Evolutionary conservation across 495 filamentous ascomycete species (phyloP), one percentile per base, ranked within the genome.

Genomic region (Penicillium silybi): DNA sequence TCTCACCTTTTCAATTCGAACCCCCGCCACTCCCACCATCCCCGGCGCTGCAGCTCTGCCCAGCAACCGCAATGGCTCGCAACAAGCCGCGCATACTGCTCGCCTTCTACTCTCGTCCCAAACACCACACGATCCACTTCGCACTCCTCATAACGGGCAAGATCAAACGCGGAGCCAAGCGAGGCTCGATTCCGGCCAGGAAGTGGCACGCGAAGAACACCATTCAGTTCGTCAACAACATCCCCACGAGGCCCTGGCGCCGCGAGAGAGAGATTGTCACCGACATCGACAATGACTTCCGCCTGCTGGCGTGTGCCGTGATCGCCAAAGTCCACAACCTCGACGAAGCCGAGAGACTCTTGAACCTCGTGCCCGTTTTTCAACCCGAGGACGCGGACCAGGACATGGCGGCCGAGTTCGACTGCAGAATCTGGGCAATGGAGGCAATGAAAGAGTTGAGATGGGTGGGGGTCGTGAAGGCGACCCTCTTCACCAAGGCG

Each of bases 81-180:
- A 56, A 62, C 46, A 58, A 58, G 44, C 50, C 44, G 13, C 50
- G 49, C 13, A 8, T 58, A 6, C 44, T 53, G 2, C 46, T 58
- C 10, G 50, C 44, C 0, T 29, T 53, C 17, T 53, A 53, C 26
- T 17, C 26, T 1, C 42, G 27, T 19, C 44, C 54, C 20, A 44
- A 44, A 15, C 38, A 44, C 15, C 38, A 49, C 1, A 3, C 18
- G 8, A 32, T 44, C 2, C 54, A 49, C 39, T 49, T 44, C 18
- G 54, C 50, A n/a, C 44, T 58, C 6, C 17, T 58, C 11, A 38
- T 54, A 16, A 54, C 50, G 6, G 22, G 37, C 2, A 58, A 58
- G 18, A 34, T 42, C 41, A 27, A 42, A 26, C 20, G 3, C 7
- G 20, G 27, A 37, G 25, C 25, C 15, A 46, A 17, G 13, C 9